Base-by-base conservation (phyloP, 805 yeast genomes). In the Pichia pseudocactophila region DNA sequence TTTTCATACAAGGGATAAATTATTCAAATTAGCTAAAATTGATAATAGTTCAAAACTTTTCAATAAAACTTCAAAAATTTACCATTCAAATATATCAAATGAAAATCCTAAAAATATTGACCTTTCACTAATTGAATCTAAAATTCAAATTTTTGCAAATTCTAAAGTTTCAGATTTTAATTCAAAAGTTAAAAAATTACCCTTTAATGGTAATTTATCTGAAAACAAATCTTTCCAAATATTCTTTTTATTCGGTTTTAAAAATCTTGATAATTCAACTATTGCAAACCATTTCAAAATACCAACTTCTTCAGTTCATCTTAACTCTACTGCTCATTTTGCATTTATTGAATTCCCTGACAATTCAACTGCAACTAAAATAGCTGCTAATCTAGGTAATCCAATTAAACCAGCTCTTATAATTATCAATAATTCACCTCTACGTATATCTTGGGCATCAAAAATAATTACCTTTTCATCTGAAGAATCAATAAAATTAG, bases 171-270 rank as follows among this genome's bases (percentile, higher is more conserved):
- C n/a, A 22, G 25, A 22, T 22, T 22, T 22, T 22, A 22, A 5
- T 8, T 22, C 25, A 22, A 22, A 22, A 22, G 7, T 80, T 28
- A 61, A 76, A 19, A 74, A 72, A 49, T 62, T 87, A n/a, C 95
- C 95, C 0, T 70, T 83, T 44, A 76, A 75, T 34, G 85, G 83
- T 1, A 68, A 71, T n/a, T 55, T 80, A 9, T 66, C 80, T 0
- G 61, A 61, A 28, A 70, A 71, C 40, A 45, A 54, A 4, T 51
- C 59, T 0, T 53, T 74, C n/a, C 70, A 68, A 40, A 71, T 88
- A 0, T 72, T 87, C 41, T 87, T 88, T 56, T 55, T 88, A 16
- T 84, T 80, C 61, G 96, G 96, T 2, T 66, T 86, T 16, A 79
- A 47, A 2, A 50, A 47, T 18, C 39, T 44, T 12, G 31, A 43